Evolutionary conservation across 2,329 filamentous ascomycete species (phyloP).

Genomic region (Pseudogymnoascus sp.): DNA sequence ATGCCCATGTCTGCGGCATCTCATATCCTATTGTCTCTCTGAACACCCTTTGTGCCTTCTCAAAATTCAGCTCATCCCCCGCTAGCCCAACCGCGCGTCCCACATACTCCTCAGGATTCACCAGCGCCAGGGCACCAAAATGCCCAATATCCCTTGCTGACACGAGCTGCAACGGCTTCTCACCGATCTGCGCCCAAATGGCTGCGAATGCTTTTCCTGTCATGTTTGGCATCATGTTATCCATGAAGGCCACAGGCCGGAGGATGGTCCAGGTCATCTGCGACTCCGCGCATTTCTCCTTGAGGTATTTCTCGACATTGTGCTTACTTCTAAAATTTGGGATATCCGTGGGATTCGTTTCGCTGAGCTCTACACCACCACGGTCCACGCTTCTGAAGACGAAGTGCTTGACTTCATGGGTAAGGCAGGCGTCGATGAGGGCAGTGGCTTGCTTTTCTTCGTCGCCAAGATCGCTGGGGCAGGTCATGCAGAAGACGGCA

Average conservation of each 20-base stretch:
- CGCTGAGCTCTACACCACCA: slow-evolving; percentile 44
- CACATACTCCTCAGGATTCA: slow-evolving; percentile 32
- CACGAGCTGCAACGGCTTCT: slow-evolving; percentile 35
- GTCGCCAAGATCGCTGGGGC: slow-evolving; percentile 27
- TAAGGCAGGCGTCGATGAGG: slow-evolving; percentile 51
- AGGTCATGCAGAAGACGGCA: slow-evolving; percentile 47
- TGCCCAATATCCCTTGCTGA: slow-evolving; percentile 39
- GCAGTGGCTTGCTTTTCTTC: slow-evolving; percentile 51
- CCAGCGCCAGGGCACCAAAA: slow-evolving; percentile 39
- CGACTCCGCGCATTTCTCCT: slow-evolving; percentile 29
- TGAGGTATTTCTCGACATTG: slow-evolving; percentile 55
- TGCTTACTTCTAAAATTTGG: slow-evolving; percentile 58
- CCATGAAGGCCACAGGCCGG: slow-evolving; percentile 50
- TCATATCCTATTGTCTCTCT: slow-evolving; percentile 24
- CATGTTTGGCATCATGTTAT: slow-evolving; percentile 33
- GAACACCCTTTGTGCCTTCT: slow-evolving; percentile 28
- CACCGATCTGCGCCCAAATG: slow-evolving; percentile 22
- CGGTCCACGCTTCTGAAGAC: slow-evolving; percentile 60
- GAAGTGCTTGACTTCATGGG: slow-evolving; percentile 49
- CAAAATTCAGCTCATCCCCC: slow-evolving; percentile 39
- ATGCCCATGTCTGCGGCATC: slow-evolving; percentile 26
- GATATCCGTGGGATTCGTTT: slow-evolving; percentile 46
- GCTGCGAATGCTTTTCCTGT: slow-evolving; percentile 21
- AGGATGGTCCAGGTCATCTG: slow-evolving; percentile 50
- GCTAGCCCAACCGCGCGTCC: slow-evolving; percentile 36